Conservation (phyloP, 768 basidiomycete species). For the Pulveroboletus ravenelii region DNA sequence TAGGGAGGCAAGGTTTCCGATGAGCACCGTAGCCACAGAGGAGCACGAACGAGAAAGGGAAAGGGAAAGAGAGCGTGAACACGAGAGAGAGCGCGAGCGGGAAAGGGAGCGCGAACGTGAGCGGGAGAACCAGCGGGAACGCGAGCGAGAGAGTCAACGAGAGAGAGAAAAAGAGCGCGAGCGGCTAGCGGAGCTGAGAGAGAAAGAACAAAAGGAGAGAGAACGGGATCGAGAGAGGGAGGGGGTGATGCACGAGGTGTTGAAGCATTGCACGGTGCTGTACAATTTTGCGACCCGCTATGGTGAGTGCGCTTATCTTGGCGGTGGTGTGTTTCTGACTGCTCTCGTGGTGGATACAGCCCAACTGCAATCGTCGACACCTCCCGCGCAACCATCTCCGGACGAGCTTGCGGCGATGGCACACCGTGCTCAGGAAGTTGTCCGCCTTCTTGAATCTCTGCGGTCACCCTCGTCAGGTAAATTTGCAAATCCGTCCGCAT, state of each 20-base stretch:
- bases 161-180: constrained; percentile 23
- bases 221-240: constrained; percentile 22
- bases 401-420: constrained; percentile 69
- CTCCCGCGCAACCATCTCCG: constrained; percentile 48
- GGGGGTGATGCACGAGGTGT: constrained; percentile 21
- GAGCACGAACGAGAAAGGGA: constrained; percentile 25
- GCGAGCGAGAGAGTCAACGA: constrained; percentile 20
- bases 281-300: constrained; percentile 65
- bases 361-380: constrained; percentile 38
- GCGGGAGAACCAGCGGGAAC: constrained; percentile 17
- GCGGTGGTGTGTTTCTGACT: not conserved
- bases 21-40: constrained; percentile 9
- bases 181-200: constrained; percentile 17
- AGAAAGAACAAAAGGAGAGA: constrained; percentile 22
- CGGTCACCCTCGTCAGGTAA: constrained; percentile 22
- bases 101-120: constrained; percentile 20
- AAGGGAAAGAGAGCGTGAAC: constrained; percentile 19
- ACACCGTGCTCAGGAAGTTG: constrained; percentile 58
- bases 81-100: constrained; percentile 17
- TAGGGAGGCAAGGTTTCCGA: constrained; percentile 16
- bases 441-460: constrained; percentile 54
- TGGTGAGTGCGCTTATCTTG: constrained; percentile 39
- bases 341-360: constrained; percentile 12
- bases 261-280: constrained; percentile 53
- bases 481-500: constrained; percentile 9